A percentile compares a stretch with the other conserved stretches of the same genome.
Evolutionary conservation across 1,284 basidiomycete genomes (phyloP).

Genomic region (Ganoderma meredithae): DNA sequence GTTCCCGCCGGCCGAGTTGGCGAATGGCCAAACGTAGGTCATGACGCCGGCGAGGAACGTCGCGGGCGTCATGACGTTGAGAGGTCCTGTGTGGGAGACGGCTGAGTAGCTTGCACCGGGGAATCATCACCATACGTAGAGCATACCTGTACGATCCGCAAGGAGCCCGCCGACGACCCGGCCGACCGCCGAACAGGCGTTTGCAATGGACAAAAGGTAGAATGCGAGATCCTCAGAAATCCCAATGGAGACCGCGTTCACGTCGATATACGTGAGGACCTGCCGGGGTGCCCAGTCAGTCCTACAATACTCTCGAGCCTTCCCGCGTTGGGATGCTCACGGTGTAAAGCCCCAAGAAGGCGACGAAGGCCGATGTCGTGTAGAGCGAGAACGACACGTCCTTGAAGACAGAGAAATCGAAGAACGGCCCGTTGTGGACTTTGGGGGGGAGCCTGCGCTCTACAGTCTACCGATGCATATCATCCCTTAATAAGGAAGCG

Average conservation of each 20-base stretch:
- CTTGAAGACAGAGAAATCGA: conserved; percentile 59
- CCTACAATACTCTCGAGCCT: background rate
- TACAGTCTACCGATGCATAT: conserved; percentile 46
- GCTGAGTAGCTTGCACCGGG: too few species aligned
- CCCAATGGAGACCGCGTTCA: conserved; percentile 48
- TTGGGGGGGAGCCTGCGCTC: conserved; percentile 59
- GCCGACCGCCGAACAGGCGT: conserved; percentile 51
- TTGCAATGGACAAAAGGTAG: conserved; percentile 58
- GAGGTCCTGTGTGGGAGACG: conserved; percentile 49
- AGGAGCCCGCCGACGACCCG: conserved; percentile 50
- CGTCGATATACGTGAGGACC: conserved; percentile 60
- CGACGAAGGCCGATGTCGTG: conserved; percentile 50
- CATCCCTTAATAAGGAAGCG: conserved; percentile 28
- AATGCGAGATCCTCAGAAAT: conserved; percentile 47
- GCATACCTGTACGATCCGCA: conserved; percentile 48
- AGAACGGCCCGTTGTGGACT: conserved; percentile 54
- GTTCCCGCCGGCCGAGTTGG: conserved; percentile 47
- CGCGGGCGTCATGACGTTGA: conserved; percentile 64
- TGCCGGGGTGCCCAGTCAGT: background rate
- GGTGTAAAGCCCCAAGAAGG: conserved; percentile 69
- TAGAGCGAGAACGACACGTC: conserved; percentile 52
- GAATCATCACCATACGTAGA: conserved; percentile 6
- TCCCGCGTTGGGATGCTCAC: conserved; percentile 24
- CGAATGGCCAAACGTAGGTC: conserved; percentile 67
- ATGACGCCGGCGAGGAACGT: conserved; percentile 56